Percentiles rank a stretch among this genome's conserved stretches.
Conservation (phyloP, 179 eudicot species). For the Spergularia azorica region DNA sequence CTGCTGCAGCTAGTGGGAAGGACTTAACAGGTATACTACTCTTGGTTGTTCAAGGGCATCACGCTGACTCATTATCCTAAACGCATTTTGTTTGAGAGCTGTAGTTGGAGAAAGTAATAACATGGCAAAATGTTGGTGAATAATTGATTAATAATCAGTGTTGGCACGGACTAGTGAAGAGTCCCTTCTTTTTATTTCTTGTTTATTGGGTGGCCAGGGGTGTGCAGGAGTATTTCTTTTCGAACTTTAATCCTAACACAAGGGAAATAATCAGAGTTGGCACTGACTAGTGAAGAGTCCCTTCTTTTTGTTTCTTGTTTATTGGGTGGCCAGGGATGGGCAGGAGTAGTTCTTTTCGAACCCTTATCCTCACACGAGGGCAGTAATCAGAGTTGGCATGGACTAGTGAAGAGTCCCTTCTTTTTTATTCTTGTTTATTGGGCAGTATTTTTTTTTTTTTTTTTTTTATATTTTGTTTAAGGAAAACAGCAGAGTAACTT, state of each 20-base stretch:
- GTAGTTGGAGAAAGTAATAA: background rate
- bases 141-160: background rate
- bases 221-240: too few relatives aligned
- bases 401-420: background rate
- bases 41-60: background rate
- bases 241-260: too few relatives aligned
- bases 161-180: background rate
- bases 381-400: background rate
- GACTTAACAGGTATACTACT: constrained; percentile 78
- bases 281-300: background rate
- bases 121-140: background rate
- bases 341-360: too few relatives aligned
- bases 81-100: background rate
- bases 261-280: background rate
- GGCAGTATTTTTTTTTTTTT: too few relatives aligned
- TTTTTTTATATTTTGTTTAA: too few relatives aligned
- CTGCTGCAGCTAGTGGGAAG: constrained; percentile 97
- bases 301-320: too few relatives aligned
- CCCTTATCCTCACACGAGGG: too few relatives aligned
- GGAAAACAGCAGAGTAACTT: background rate
- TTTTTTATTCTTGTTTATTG: too few relatives aligned
- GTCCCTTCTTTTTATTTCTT: too few relatives aligned
- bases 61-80: background rate
- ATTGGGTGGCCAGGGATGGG: too few relatives aligned
- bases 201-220: too few relatives aligned